Percentiles rank a stretch among this genome's conserved stretches.
Conservation (phyloP, 305 asterid genomes). For the Rubia tinctorum region DNA sequence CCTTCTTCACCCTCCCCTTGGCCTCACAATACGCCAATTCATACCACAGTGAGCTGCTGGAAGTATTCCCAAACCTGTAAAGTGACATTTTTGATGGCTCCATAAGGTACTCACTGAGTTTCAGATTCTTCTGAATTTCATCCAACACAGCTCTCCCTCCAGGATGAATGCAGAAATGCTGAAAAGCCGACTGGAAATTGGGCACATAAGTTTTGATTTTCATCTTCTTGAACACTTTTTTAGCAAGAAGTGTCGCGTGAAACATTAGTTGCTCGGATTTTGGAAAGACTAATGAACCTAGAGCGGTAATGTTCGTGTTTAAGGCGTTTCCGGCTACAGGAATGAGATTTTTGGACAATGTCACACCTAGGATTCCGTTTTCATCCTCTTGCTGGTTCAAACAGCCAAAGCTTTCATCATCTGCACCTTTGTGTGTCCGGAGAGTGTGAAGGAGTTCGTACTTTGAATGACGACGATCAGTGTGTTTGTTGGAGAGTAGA, state of each 20-base stretch:
- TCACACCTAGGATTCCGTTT: neutral
- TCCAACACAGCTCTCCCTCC: neutral
- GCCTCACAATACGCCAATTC: neutral
- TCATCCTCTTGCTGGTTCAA: neutral
- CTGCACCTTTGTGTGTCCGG: neutral
- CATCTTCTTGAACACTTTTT: neutral
- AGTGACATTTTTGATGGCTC: neutral
- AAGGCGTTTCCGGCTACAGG: neutral
- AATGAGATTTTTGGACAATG: neutral
- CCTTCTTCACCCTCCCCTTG: slow-evolving; percentile 1
- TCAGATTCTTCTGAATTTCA: neutral
- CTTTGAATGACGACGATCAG: neutral
- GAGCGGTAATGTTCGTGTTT: neutral
- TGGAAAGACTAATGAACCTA: neutral
- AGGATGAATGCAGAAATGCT: neutral
- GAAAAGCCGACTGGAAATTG: neutral
- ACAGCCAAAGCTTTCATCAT: neutral
- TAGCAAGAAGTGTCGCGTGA: neutral
- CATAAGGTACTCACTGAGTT: neutral
- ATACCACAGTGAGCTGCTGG: neutral
- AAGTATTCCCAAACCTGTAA: neutral
- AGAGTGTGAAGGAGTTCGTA: neutral
- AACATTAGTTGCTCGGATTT: neutral
- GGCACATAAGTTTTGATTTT: neutral
- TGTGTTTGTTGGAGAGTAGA: neutral